Conservation (phyloP, 78 protist genomes). For the Goniomonas avonlea region DNA sequence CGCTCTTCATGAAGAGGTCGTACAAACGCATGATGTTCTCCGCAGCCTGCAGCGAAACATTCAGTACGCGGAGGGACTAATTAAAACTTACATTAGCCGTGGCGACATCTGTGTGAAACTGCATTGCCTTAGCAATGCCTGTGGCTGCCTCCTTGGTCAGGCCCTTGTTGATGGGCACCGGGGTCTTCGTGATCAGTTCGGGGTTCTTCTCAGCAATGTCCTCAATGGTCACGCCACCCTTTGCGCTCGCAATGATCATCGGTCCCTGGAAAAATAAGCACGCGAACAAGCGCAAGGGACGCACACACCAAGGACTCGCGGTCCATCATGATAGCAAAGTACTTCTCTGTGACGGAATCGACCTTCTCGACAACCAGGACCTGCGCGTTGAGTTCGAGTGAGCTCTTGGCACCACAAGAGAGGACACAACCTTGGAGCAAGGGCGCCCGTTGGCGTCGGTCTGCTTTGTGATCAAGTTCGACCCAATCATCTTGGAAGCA, state of each 20-base stretch:
- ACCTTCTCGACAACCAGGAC: conserved; percentile 58
- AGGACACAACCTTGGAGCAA: conserved; percentile 29
- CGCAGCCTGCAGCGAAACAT: not conserved
- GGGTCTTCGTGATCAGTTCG: conserved; percentile 38
- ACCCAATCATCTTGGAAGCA: conserved; percentile 84
- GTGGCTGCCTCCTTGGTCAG: conserved; percentile 50
- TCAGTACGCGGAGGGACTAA: not conserved
- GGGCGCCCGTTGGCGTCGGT: conserved; percentile 41
- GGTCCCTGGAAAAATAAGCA: conserved; percentile 54
- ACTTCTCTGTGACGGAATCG: conserved; percentile 61
- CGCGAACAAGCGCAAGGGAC: conserved; percentile 36
- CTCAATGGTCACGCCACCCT: conserved; percentile 84
- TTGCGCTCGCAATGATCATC: conserved; percentile 26
- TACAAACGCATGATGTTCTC: conserved; percentile 27
- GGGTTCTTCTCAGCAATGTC: conserved; percentile 49
- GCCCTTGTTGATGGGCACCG: conserved; percentile 75
- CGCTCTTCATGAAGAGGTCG: conserved; percentile 28
- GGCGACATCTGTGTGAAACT: conserved; percentile 23
- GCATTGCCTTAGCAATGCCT: conserved; percentile 54
- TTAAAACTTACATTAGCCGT: not conserved
- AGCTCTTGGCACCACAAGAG: no score
- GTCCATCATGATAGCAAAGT: conserved; percentile 94
- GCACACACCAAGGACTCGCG: no score
- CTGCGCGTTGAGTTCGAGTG: no score
- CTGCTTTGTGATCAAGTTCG: conserved; percentile 80